Evolutionary conservation across 768 basidiomycete genomes (phyloP), one percentile per base, ranked within the genome.

Genomic region (Melanogaster broomeanus): DNA sequence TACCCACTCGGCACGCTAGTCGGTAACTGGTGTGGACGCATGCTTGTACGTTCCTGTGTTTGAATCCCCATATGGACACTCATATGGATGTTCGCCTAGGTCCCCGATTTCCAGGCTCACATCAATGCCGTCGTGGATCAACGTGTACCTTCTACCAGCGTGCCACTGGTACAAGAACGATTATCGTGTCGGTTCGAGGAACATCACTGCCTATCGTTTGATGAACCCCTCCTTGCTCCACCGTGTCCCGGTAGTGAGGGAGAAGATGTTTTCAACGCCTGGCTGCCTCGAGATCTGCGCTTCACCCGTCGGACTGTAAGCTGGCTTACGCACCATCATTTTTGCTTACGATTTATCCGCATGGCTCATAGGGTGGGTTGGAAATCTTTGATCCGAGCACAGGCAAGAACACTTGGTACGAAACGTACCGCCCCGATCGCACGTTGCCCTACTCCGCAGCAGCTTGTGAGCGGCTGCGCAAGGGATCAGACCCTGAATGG

Each of bases 11-110:
- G 81, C 21, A 65, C 73, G 3, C 45, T 81, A 11, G 57, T 61
- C 34, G 81, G 80, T 25, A 64, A 63, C 11, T 81, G 80, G 80
- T 67, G 64, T 21, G 80, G 81, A 12, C 76, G 74, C 43, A 71
- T 75, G 35, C 48, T 77, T 55, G 81, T 79, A 61, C 38, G 76
- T 67, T 43, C 25, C 35, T 48, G 9, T 53, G 45, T 46, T 46
- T 53, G 40, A 30, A 40, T 24, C 39, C 19, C 40, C 24, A 28
- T 42, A 24, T 63, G 55, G 22, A 49, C 5, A 54, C 69, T 48
- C 57, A 69, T 50, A 53, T 57, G n/a, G 52, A 53, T 21, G 45
- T 52, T 18, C 55, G 60, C 42, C 28, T 53, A 65, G 61, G 47
- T 62, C 49, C 55, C 61, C 57, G 64, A 70, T 39, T 10, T 60